phyloP scores from a whole-genome alignment of 169 alveolate species.

The Plasmodium malariae region DNA sequence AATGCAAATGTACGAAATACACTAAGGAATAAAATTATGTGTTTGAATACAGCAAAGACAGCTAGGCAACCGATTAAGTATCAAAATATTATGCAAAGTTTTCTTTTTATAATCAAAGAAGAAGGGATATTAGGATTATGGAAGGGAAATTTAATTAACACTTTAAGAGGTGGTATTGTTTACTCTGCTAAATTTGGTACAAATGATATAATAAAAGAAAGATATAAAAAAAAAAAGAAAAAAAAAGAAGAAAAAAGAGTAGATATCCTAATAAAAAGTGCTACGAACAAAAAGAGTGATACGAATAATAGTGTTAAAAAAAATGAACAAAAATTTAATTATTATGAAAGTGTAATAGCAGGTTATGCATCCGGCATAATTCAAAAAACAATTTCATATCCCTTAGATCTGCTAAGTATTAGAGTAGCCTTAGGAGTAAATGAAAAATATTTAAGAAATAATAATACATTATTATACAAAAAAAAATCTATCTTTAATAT shows the following conservation, averaged over 20 bases:
- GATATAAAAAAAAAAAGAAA: slow-evolving; percentile 62
- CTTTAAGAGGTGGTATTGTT: slow-evolving; percentile 88
- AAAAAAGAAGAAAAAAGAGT: slow-evolving; percentile 46
- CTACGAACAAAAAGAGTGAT: slow-evolving; percentile 21
- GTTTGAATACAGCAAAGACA: slow-evolving; percentile 1
- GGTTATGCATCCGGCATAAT: slow-evolving; percentile 90
- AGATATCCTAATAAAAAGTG: not conserved
- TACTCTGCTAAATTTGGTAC: slow-evolving; percentile 91
- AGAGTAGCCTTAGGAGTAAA: slow-evolving; percentile 90
- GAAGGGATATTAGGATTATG: slow-evolving; percentile 90
- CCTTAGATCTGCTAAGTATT: slow-evolving; percentile 89
- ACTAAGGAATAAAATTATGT: slow-evolving; percentile 12
- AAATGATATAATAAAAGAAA: slow-evolving; percentile 85
- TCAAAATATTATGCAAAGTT: slow-evolving; percentile 81
- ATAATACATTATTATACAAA: slow-evolving; percentile 4
- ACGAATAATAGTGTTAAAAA: not conserved
- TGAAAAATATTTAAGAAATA: slow-evolving; percentile 81
- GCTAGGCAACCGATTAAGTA: slow-evolving; percentile 77
- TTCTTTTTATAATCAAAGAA: slow-evolving; percentile 84
- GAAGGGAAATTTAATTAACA: slow-evolving; percentile 90
- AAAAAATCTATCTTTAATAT: slow-evolving; percentile 48
- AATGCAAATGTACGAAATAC: slow-evolving; percentile 28
- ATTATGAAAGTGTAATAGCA: slow-evolving; percentile 82
- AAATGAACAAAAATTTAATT: slow-evolving; percentile 22
- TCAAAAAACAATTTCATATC: slow-evolving; percentile 88